phyloP scores from a whole-genome alignment of 768 basidiomycete species.

The Leccinum longicurvipes region DNA sequence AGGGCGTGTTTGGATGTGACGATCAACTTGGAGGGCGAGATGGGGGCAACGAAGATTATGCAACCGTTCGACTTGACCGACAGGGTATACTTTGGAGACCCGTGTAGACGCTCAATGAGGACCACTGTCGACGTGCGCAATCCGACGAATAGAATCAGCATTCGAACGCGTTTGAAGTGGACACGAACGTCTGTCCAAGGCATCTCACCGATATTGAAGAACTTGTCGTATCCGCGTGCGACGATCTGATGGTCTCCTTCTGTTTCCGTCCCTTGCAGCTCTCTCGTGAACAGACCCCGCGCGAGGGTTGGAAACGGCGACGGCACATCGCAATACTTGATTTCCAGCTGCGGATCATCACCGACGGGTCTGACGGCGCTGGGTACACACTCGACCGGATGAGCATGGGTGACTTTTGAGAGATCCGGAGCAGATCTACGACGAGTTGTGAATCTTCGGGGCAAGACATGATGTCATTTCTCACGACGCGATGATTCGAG shows the following conservation, averaged over 20 bases:
- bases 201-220: slow-evolving; percentile 97
- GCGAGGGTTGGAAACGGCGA: slow-evolving; percentile 96
- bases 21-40: slow-evolving; percentile 70
- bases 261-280: slow-evolving; percentile 34
- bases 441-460: slow-evolving; percentile 60
- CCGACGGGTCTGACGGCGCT: slow-evolving; percentile 53
- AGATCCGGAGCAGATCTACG: slow-evolving; percentile 46
- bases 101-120: slow-evolving; percentile 64
- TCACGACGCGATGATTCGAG: slow-evolving; percentile 3
- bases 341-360: slow-evolving; percentile 83
- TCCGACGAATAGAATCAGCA: not conserved
- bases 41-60: slow-evolving; percentile 90
- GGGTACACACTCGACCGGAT: slow-evolving; percentile 55
- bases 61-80: slow-evolving; percentile 96
- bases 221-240: slow-evolving; percentile 94
- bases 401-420: slow-evolving; percentile 59
- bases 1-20: slow-evolving; percentile 93
- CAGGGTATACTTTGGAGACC: slow-evolving; percentile 74
- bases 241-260: slow-evolving; percentile 66
- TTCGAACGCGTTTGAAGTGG: not conserved
- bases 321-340: slow-evolving; percentile 86
- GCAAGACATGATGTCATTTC: no score
- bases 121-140: slow-evolving; percentile 56
- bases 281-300: slow-evolving; percentile 78
- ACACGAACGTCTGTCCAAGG: slow-evolving; percentile 85